A percentile compares a stretch with the other conserved stretches of the same genome.
Conservation (phyloP, 2,329 filamentous ascomycete species). For the Xylariales sp. region DNA sequence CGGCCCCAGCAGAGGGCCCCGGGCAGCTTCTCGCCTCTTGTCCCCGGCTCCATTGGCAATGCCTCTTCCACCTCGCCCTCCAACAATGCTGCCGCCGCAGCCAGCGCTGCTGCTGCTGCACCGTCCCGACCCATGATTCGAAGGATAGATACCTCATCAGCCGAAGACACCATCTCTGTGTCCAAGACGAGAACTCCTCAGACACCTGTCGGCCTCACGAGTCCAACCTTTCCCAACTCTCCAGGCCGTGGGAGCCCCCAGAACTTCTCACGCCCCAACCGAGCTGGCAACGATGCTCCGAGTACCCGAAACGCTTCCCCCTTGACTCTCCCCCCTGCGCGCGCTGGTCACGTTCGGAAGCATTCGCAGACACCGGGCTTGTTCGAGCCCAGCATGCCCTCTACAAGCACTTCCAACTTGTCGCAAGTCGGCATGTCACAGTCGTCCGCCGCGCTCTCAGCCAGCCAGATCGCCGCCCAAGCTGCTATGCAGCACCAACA, state of each 20-base stretch:
- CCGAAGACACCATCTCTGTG: constrained; percentile 60
- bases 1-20: constrained; percentile 50
- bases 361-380: constrained; percentile 80
- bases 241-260: constrained; percentile 61
- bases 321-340: constrained; percentile 55
- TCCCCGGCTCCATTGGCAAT: constrained; percentile 25
- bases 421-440: constrained; percentile 62
- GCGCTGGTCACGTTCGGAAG: constrained; percentile 59
- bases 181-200: constrained; percentile 58
- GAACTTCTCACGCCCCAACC: constrained; percentile 69
- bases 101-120: constrained; percentile 45
- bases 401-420: constrained; percentile 67
- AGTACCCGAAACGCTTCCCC: constrained; percentile 57
- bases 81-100: constrained; percentile 45
- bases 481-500: constrained; percentile 70
- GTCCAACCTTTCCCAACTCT: constrained; percentile 63
- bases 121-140: constrained; percentile 54
- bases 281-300: constrained; percentile 50
- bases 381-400: constrained; percentile 79
- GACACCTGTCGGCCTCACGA: constrained; percentile 53
- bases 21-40: constrained; percentile 66
- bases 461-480: constrained; percentile 85
- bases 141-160: constrained; percentile 59
- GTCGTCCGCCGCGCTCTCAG: constrained; percentile 60
- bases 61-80: constrained; percentile 24